A percentile compares a stretch with the other conserved stretches of the same genome.
These are phyloP conservation scores for Phlyctochytrium planicorne DNA, from an alignment of 192 early-diverging fungal species.

Conservation along the genomic window DNA sequence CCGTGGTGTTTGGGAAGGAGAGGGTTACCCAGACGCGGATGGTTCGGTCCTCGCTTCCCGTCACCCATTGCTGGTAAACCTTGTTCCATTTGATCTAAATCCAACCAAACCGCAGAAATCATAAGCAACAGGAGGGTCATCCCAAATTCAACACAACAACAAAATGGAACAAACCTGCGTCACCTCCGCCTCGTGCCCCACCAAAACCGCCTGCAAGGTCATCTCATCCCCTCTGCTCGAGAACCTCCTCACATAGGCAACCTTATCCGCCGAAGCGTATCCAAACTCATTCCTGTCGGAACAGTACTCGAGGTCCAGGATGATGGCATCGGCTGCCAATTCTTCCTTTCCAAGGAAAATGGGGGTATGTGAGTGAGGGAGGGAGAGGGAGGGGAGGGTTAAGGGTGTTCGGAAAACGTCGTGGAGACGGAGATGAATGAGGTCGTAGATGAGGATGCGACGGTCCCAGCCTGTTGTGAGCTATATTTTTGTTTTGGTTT, in stretches of 20 bases:
- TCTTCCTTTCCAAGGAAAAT: slow-evolving; percentile 41
- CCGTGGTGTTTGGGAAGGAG: not conserved
- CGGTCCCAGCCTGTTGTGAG: slow-evolving; percentile 58
- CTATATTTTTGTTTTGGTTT: slow-evolving; percentile 16
- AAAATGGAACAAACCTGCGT: slow-evolving; percentile 36
- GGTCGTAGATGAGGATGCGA: slow-evolving; percentile 52
- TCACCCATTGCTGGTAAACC: slow-evolving; percentile 48
- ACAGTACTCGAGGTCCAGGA: slow-evolving; percentile 51
- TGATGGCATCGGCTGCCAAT: slow-evolving; percentile 59
- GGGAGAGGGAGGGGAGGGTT: slow-evolving; percentile 1
- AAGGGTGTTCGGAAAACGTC: slow-evolving; percentile 47
- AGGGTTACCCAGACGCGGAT: slow-evolving; percentile 50
- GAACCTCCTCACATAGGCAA: slow-evolving; percentile 53
- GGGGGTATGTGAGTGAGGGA: not conserved
- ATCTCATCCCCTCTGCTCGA: slow-evolving; percentile 54
- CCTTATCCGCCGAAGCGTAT: slow-evolving; percentile 53
- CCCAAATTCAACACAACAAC: not conserved
- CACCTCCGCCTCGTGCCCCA: slow-evolving; percentile 65
- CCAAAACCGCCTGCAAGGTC: slow-evolving; percentile 49
- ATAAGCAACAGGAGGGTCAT: too few relatives aligned
- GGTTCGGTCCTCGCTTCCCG: slow-evolving; percentile 62
- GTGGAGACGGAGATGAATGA: slow-evolving; percentile 31
- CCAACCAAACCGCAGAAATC: too few relatives aligned
- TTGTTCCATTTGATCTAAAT: slow-evolving; percentile 52
- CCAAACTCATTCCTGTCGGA: slow-evolving; percentile 55